phyloP scores from a whole-genome alignment of 1,284 basidiomycete genomes.

The Sporisorium scitamineum region DNA sequence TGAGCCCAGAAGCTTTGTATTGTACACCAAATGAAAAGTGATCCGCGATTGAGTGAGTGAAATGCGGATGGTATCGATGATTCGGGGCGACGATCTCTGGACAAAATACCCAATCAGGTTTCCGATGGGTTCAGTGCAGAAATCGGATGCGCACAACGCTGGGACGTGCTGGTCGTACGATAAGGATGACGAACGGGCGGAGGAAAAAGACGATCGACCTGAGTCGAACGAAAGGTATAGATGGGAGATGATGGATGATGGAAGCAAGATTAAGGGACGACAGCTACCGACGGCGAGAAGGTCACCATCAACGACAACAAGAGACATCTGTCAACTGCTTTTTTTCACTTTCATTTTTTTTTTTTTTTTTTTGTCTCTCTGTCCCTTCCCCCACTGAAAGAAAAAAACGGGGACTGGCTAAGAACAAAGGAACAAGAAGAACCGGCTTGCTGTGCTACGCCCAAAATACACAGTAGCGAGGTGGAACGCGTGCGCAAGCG shows the following conservation, averaged over 20 bases:
- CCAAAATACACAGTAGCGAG: neutral
- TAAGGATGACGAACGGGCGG: neutral
- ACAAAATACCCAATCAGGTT: neutral
- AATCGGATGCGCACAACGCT: neutral
- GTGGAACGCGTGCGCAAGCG: neutral
- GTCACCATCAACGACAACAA: neutral
- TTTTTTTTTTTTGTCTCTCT: neutral
- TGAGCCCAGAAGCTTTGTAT: constrained; percentile 3
- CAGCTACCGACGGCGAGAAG: no score
- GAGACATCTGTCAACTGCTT: neutral
- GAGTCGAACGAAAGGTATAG: constrained; percentile 1
- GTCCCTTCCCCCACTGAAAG: no score
- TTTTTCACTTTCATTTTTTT: constrained; percentile 3
- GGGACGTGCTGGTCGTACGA: neutral
- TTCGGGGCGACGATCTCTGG: constrained; percentile 1
- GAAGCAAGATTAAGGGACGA: no score
- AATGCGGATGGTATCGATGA: constrained; percentile 17
- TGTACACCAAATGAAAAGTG: constrained; percentile 17
- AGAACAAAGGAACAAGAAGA: neutral
- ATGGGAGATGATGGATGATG: neutral
- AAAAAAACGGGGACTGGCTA: neutral
- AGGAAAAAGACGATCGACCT: neutral
- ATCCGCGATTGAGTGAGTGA: neutral
- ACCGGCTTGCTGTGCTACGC: no score
- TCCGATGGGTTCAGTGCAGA: neutral